Evolutionary conservation across 2,329 filamentous ascomycete genomes (phyloP).

Genomic region (Aspergillus fructus): DNA sequence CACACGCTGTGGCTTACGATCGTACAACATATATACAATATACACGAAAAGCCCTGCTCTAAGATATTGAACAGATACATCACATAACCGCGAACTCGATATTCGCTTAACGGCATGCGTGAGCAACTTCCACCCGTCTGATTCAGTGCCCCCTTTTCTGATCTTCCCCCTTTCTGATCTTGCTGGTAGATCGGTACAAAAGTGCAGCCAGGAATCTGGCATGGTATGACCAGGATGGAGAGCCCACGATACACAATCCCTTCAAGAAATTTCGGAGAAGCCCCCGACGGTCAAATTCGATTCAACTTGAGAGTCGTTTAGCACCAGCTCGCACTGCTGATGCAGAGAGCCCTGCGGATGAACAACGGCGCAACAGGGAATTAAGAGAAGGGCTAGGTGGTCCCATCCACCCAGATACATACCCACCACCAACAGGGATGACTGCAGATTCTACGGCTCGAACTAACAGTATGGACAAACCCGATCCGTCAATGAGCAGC

Average conservation of each 20-base stretch:
- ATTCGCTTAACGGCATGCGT: not conserved
- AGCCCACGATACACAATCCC: conserved; percentile 39
- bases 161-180: not conserved
- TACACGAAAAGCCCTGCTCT: not conserved
- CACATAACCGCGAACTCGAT: too few species aligned
- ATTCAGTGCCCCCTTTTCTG: not conserved
- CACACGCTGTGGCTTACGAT: not conserved
- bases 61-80: too few species aligned
- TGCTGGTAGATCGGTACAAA: conserved; percentile 38
- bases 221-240: conserved; percentile 43
- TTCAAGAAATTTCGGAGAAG: conserved; percentile 40
- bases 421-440: conserved; percentile 25
- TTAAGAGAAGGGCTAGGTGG: conserved; percentile 25
- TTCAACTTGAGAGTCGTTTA: conserved; percentile 32
- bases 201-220: conserved; percentile 38
- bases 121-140: not conserved
- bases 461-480: conserved; percentile 14
- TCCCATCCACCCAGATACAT: conserved; percentile 26
- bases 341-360: conserved; percentile 23
- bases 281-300: conserved; percentile 27
- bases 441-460: conserved; percentile 17
- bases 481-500: conserved; percentile 27
- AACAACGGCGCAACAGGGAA: conserved; percentile 23
- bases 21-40: not conserved
- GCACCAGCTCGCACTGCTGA: conserved; percentile 22